Base-by-base conservation (phyloP, 176 grass and related monocot genomes). In the Paspalum vaginatum region DNA sequence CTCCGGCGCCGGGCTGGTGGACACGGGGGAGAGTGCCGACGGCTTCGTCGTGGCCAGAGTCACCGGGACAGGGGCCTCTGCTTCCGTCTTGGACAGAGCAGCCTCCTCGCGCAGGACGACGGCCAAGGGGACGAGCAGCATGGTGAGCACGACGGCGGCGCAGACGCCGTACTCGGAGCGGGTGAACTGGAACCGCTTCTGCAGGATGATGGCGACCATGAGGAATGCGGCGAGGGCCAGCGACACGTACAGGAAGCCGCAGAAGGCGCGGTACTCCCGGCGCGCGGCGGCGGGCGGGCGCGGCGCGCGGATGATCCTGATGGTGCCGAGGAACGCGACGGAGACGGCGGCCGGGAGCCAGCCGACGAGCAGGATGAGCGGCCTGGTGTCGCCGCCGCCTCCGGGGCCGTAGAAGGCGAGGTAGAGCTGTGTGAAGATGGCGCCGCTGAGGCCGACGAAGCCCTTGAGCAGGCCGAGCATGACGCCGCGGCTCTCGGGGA, bases 381-480 rank as follows among this genome's bases (percentile, higher is more conserved):
- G 78, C 22, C 44, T 72, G 22, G 85, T 77, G 71, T 85, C 85
- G 16, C 25, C 73, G 13, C 84, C 52, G n/a, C 41, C 57, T 17
- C 74, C 65, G 63, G 20, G 57, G 15, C 85, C 94, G 63, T 94
- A 97, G 82, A 97, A 63, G 37, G 94, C 81, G 37, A 88, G 52
- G 65, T 97, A 94, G 43, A 97, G 81, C 85, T 97, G 91, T 0
- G 94, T 94, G 87, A 84, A 97, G 21, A 91, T 83, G 15, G 91
- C 94, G 4, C 94, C 91, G 42, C 89, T 94, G 77, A 97, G 91
- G 13, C 94, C 94, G 41, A 97, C 84, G 48, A 94, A 97, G 7
- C 94, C 90, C 67, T 94, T 97, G 75, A 97, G 91, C 4, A 97
- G 21, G 3, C 94, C 94, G 9, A 97, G 94, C 79, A 97, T 77